These are phyloP conservation scores for Yarrowia osloensis DNA, from an alignment of 805 yeast genomes.

Conservation along the genomic window DNA sequence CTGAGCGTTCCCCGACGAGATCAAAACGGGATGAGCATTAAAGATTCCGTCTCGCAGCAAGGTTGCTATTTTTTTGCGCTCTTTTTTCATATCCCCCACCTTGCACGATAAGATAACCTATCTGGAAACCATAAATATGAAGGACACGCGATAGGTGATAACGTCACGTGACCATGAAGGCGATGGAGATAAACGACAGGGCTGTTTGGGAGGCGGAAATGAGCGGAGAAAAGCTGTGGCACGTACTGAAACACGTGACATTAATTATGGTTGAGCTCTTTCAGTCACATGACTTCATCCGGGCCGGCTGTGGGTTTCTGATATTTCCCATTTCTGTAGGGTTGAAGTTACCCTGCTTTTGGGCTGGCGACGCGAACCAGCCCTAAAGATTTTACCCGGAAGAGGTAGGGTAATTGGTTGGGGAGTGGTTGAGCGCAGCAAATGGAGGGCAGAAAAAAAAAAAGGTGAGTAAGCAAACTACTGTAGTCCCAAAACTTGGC, in stretches of 20 bases:
- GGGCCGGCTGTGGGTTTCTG: no score
- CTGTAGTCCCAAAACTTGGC: no score
- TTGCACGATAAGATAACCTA: constrained; percentile 30
- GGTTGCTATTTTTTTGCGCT: neutral
- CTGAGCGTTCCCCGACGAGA: neutral
- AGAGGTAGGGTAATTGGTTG: constrained; percentile 17
- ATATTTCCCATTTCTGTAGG: no score
- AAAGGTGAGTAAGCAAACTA: no score
- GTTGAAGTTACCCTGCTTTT: neutral
- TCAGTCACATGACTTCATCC: no score
- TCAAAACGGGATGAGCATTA: neutral
- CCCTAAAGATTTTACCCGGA: constrained; percentile 9
- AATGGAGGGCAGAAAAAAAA: no score
- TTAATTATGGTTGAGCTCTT: no score
- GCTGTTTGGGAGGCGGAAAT: neutral
- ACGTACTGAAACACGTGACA: no score
- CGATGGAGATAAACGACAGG: neutral
- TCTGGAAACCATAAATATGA: constrained; percentile 2
- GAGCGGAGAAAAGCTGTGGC: neutral
- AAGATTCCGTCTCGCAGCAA: neutral
- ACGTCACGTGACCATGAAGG: constrained; percentile 18
- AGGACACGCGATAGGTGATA: constrained; percentile 24
- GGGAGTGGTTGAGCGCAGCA: no score
- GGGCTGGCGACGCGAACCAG: neutral
- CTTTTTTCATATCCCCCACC: neutral